A percentile compares a stretch with the other conserved stretches of the same genome.
phyloP scores from a whole-genome alignment of 2,329 filamentous ascomycete species.

The Apiospora kogelbergensis region DNA sequence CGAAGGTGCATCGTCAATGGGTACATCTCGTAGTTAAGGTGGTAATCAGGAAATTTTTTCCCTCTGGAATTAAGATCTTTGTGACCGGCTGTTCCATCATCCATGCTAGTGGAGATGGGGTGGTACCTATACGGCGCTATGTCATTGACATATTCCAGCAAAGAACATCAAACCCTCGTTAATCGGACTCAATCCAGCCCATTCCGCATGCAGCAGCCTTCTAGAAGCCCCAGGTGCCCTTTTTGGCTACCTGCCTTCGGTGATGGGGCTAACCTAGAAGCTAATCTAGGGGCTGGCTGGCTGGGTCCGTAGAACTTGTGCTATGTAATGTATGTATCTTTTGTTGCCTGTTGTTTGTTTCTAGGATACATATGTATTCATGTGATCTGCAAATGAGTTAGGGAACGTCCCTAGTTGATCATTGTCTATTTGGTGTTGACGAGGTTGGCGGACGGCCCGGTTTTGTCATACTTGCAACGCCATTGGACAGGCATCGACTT shows the following conservation, averaged over 20 bases:
- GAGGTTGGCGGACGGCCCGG: neutral
- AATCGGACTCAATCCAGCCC: neutral
- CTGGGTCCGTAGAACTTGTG: neutral
- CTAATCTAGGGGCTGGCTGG: neutral
- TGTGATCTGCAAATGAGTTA: neutral
- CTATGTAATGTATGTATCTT: neutral
- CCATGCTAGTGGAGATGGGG: neutral
- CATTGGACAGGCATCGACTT: neutral
- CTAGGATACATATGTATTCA: too few species aligned
- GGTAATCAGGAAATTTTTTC: neutral
- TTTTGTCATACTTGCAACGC: neutral
- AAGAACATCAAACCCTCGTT: neutral
- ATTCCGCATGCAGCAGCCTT: conserved; percentile 3
- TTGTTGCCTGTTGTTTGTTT: neutral
- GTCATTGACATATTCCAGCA: neutral
- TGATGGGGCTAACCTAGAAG: neutral
- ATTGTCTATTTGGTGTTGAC: neutral
- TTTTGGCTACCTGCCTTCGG: neutral
- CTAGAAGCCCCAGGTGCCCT: neutral
- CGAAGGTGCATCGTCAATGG: neutral
- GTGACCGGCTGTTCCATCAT: conserved; percentile 1
- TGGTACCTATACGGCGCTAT: neutral
- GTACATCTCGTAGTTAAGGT: neutral
- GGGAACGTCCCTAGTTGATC: neutral
- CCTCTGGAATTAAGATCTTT: conserved; percentile 5